phyloP scores from a whole-genome alignment of 495 filamentous ascomycete genomes.

The Chlorociboria aeruginascens region DNA sequence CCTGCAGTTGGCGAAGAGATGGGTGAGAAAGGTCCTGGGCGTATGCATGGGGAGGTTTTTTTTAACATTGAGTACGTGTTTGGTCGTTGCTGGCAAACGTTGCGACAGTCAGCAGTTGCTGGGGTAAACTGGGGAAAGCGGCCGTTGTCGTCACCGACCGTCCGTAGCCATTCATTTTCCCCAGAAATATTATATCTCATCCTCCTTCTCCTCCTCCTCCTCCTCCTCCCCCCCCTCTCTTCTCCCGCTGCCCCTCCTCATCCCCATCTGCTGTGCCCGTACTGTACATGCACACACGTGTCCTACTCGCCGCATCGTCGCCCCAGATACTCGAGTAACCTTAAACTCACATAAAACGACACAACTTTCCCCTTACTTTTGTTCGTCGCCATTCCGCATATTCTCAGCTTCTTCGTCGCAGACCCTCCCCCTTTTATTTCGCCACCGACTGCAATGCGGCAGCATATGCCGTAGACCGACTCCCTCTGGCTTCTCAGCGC shows the following conservation, averaged over 20 bases:
- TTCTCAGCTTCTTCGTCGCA: not conserved
- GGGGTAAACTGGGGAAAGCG: not conserved
- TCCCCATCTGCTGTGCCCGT: no score
- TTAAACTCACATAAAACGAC: no score
- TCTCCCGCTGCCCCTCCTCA: not conserved
- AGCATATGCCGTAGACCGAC: slow-evolving; percentile 19
- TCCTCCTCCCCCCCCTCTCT: not conserved
- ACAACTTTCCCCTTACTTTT: not conserved
- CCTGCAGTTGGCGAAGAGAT: no score
- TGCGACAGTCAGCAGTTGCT: not conserved
- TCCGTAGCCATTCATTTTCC: not conserved
- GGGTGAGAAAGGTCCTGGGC: no score
- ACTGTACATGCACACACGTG: no score
- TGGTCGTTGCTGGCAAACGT: no score
- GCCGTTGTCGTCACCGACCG: not conserved
- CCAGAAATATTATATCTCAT: not conserved
- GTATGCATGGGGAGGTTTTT: not conserved
- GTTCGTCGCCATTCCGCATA: not conserved
- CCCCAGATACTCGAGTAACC: no score
- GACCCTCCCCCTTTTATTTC: not conserved
- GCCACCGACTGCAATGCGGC: slow-evolving; percentile 18
- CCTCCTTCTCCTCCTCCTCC: not conserved
- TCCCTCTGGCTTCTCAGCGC: slow-evolving; percentile 16
- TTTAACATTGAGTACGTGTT: no score
- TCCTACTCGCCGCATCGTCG: no score